phyloP scores from a whole-genome alignment of 2,329 filamentous ascomycete species.

The Hypoxylon sp. region DNA sequence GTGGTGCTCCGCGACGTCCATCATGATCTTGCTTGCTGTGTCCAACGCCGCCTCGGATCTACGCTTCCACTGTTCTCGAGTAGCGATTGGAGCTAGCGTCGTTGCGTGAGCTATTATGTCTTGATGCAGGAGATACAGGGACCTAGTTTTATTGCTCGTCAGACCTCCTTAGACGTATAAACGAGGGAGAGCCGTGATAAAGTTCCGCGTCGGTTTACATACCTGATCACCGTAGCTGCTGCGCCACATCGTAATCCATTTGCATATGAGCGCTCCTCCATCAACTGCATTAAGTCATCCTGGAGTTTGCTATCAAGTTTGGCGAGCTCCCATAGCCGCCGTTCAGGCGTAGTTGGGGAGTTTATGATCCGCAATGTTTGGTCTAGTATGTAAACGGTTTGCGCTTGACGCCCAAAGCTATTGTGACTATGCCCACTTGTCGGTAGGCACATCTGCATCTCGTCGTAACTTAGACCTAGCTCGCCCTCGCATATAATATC shows the following conservation, averaged over 20 bases:
- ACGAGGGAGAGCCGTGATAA: neutral
- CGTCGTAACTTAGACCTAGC: neutral
- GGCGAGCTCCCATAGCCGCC: neutral
- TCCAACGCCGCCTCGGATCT: constrained; percentile 1
- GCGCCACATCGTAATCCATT: neutral
- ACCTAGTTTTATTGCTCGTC: neutral
- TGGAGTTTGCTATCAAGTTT: neutral
- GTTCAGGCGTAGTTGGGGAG: neutral
- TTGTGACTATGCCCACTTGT: neutral
- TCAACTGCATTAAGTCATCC: constrained; percentile 4
- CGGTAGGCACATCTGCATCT: neutral
- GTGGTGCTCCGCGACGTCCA: constrained; percentile 2
- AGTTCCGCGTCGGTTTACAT: neutral
- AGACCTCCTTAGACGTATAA: neutral
- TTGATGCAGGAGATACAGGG: neutral
- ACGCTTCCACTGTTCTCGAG: neutral
- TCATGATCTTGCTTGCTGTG: neutral
- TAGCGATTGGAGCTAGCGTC: neutral
- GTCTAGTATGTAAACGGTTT: neutral
- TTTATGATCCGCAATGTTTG: constrained; percentile 2
- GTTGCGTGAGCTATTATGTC: neutral
- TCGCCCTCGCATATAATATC: neutral
- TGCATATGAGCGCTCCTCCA: neutral
- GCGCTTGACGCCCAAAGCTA: constrained; percentile 1
- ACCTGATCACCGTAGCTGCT: neutral